Conservation (phyloP, 2,329 filamentous ascomycete species). For the Penicillium janthinellum region DNA sequence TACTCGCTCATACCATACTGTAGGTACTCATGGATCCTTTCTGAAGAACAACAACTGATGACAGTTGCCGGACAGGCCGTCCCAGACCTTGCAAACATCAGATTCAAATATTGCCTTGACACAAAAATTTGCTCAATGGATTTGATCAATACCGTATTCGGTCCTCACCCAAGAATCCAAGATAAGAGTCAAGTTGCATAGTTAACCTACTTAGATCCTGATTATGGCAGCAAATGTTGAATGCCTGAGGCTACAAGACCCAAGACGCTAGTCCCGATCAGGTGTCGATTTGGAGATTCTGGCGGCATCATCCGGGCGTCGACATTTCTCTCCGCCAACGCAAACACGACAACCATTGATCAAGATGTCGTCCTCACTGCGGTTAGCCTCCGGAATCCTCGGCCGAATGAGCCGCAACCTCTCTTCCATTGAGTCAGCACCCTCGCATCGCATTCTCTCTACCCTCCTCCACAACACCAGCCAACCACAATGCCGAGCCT, state of each 20-base stretch:
- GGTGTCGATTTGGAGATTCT: slow-evolving; percentile 30
- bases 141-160: background rate
- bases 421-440: slow-evolving; percentile 14
- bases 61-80: background rate
- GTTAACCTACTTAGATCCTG: no score
- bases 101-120: no score
- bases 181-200: no score
- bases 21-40: no score
- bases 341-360: background rate
- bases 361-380: slow-evolving; percentile 33
- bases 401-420: slow-evolving; percentile 20
- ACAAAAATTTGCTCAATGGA: background rate
- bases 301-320: slow-evolving; percentile 13
- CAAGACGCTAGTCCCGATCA: slow-evolving; percentile 23
- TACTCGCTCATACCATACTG: no score
- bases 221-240: background rate
- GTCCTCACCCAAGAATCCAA: background rate
- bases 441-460: slow-evolving; percentile 19
- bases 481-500: slow-evolving; percentile 26
- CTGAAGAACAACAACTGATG: background rate
- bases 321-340: slow-evolving; percentile 5
- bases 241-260: slow-evolving; percentile 14
- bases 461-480: slow-evolving; percentile 24
- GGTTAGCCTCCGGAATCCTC: slow-evolving; percentile 23
- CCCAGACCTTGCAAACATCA: no score